Evolutionary conservation across 805 yeast species (phyloP).

Genomic region (Yarrowia keelungensis): DNA sequence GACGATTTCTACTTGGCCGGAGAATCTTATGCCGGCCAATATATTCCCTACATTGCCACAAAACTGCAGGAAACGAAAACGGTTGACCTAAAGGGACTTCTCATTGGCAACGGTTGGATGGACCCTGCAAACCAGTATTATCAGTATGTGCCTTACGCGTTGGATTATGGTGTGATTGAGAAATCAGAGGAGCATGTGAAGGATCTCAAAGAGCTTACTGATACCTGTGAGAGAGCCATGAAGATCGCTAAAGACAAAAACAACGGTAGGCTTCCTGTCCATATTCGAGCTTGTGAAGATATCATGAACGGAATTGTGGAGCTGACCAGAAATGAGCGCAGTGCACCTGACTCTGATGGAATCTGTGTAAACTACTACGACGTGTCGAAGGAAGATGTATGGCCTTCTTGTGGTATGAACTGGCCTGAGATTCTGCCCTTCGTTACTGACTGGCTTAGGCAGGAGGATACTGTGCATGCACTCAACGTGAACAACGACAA

Average conservation of each 20-base stretch:
- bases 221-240: conserved; percentile 46
- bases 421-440: conserved; percentile 77
- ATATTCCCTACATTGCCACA: conserved; percentile 84
- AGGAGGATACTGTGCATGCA: conserved; percentile 56
- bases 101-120: conserved; percentile 95
- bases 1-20: conserved; percentile 85
- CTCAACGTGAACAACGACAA: conserved; percentile 57
- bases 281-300: conserved; percentile 50
- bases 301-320: conserved; percentile 53
- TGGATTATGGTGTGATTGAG: conserved; percentile 63
- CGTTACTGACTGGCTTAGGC: conserved; percentile 60
- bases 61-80: conserved; percentile 53
- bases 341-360: conserved; percentile 45
- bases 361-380: conserved; percentile 87
- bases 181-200: conserved; percentile 43
- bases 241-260: conserved; percentile 41
- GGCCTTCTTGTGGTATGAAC: conserved; percentile 87
- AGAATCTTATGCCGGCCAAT: conserved; percentile 97
- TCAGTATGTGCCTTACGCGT: conserved; percentile 75
- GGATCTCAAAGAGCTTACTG: conserved; percentile 43
- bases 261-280: conserved; percentile 42
- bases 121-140: conserved; percentile 86
- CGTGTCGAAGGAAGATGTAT: conserved; percentile 69
- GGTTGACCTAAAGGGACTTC: conserved; percentile 64
- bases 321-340: conserved; percentile 43